Base-by-base conservation (phyloP, 805 yeast genomes). In the Lachancea thermotolerans region DNA sequence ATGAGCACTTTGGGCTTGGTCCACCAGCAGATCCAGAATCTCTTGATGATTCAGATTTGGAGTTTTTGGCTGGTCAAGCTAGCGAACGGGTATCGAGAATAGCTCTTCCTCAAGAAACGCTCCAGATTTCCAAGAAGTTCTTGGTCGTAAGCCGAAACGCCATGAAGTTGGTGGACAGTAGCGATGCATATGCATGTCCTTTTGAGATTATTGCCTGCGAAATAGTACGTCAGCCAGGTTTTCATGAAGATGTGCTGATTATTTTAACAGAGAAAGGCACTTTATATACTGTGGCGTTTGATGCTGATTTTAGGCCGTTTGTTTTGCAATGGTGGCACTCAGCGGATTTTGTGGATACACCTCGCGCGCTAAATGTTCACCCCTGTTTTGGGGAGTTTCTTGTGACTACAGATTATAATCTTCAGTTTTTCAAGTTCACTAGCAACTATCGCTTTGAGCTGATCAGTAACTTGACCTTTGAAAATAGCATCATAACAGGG, bases 21-120 rank as follows among this genome's bases (percentile, higher is more conserved):
- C 17, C 42, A 29, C 44, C 35, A 10, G 50, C 49, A 32, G 60
- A 59, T 30, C 58, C 61, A 9, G 62, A 57, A 33, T 56, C 61
- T 1, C 45, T 60, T 17, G 58, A 57, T 37, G 65, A 60, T 47
- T 56, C 63, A 2, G 62, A 56, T 42, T 48, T 58, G 12, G 63
- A 56, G 34, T 48, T 49, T 31, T 38, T 59, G 31, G 42, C 28
- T 29, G 41, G 35, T 30, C 33, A 39, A 12, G 36, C 21, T 28
- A 35, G 16, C n/a, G 29, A 4, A 21, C 25, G 7, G 25, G 25
- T 21, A 21, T 21, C 25, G 25, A 21, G 7, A 21, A 21, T 4
- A 21, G 25, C 25, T 4, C 4, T 25, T 12, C 10, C 29, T 25
- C 27, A 29, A 29, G 36, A 17, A 29, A 37, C 5, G 17, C 17